Base-by-base conservation (phyloP, 2,329 filamentous ascomycete species). In the Myriosclerotinia curreyana region DNA sequence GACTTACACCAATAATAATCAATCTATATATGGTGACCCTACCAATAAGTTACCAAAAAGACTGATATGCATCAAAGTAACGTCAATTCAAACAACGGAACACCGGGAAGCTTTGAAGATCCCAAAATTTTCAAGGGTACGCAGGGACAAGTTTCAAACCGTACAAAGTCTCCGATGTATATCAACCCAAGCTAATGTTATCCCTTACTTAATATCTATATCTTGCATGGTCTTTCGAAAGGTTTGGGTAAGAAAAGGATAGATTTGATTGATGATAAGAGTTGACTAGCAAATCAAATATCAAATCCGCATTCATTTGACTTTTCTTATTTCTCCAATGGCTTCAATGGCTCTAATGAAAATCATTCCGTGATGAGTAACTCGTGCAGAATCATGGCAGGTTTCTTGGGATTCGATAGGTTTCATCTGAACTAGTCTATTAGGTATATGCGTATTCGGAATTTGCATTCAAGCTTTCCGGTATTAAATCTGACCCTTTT, bases 131-230 rank as follows among this genome's bases (percentile, higher is more conserved):
- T 46, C 28, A n/a, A 36, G 55, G 55, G 55, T 36, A 36, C 55
- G n/a, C 42, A 48, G n/a, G 42, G 20, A 58, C 20, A 48, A 36
- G 40, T 34, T 46, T 20, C 54, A 22, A 40, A 34, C 5, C 25
- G 14, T 58, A 20, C 8, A 36, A 58, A 36, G n/a, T 48, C 42
- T 48, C 55, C 55, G 55, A 58, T 9, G 28, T 34, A 36, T 48
- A 25, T 58, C 42, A 42, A 48, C 55, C 3, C 28, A 38, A 38
- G 42, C 20, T 25, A 20, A 48, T 42, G 55, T 59, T 31, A 59
- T 59, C 28, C 28, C 55, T 58, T 17, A 36, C 42, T 58, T 20
- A 36, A 36, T 58, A 36, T 58, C 42, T 58, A 58, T 58, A 58
- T 58, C 55, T 48, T 36, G 12, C 28, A 42, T 49, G n/a, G 28